A percentile compares a stretch with the other conserved stretches of the same genome.
These are phyloP conservation scores for Endoconidiophora polonica DNA, from an alignment of 2,329 filamentous ascomycete species.

Conservation along the genomic window DNA sequence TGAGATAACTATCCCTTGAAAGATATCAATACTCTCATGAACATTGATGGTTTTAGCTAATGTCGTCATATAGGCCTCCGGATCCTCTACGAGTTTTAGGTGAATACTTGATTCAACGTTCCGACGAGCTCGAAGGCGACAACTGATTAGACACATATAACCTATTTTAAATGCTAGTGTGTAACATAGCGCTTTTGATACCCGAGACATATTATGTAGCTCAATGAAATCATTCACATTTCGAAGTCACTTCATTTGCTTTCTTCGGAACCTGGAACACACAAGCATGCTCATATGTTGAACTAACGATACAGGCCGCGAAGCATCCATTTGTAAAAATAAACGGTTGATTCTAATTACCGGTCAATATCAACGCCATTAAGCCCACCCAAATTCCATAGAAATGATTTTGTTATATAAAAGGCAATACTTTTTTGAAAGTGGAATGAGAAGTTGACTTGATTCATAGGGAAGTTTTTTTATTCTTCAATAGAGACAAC, in stretches of 20 bases:
- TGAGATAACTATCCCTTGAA: slow-evolving; percentile 25
- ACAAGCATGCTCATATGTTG: neutral
- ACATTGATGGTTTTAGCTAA: neutral
- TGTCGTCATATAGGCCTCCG: slow-evolving; percentile 31
- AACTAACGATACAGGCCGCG: neutral
- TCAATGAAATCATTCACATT: neutral
- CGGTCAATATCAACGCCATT: slow-evolving; percentile 2
- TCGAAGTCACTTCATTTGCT: neutral
- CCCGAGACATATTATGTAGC: neutral
- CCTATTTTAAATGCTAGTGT: neutral
- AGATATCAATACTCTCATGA: neutral
- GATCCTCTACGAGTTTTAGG: slow-evolving; percentile 54
- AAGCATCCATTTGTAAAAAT: slow-evolving; percentile 5
- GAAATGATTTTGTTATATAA: neutral
- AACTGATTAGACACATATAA: neutral
- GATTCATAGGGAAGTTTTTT: slow-evolving; percentile 9
- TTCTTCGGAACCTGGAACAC: neutral
- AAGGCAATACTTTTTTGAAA: neutral
- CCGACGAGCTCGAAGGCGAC: slow-evolving; percentile 42
- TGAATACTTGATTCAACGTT: slow-evolving; percentile 53
- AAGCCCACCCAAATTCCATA: slow-evolving; percentile 1
- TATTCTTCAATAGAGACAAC: slow-evolving; percentile 11
- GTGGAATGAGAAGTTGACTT: slow-evolving; percentile 10
- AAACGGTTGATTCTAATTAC: slow-evolving; percentile 8
- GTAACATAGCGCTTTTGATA: neutral